Evolutionary conservation across 768 basidiomycete genomes (phyloP), one percentile per base, ranked within the genome.

Genomic region (Calocybe gangraenosa): DNA sequence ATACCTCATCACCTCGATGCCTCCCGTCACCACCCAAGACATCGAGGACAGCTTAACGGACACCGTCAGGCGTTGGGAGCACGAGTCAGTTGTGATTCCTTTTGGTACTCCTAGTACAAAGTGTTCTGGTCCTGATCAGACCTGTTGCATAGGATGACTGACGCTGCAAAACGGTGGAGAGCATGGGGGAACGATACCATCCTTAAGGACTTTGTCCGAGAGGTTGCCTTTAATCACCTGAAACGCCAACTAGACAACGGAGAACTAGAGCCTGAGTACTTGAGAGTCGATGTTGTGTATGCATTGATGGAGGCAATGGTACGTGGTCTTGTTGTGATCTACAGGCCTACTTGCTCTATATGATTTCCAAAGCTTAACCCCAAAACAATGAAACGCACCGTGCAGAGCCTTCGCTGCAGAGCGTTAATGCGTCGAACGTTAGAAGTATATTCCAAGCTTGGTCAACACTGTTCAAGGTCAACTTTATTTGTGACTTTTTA

Each of bases 321-420:
- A 34, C 32, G 19, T 49, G 21, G 13, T 19, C 6, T 5, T 13
- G 14, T 13, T n/a, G 14, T 28, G 18, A 5, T 8, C 5, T 17
- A 4, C 25, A 11, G 6, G 25, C n/a, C 2, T n/a, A 13, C 25
- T 40, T 10, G 21, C 11, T 22, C 21, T 22, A 40, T 23, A 2
- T 9, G 10, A 7, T 7, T 37, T 37, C 6, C 18, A 14, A 44
- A 53, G 52, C 46, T 49, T 33, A 49, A 49, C 25, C 52, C 52
- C 2, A 48, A 44, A 47, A 54, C 43, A 35, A 44, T 52, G 48
- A 53, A 53, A 48, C 49, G 53, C 31, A 51, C 53, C 28, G 49
- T 46, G 15, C 34, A 45, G 35, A 50, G 48, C 46, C 52, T 49
- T 45, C 54, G 59, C 49, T 60, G 57, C 44, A 49, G 47, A 44